Conservation (phyloP, 1,139 yeast genomes). For the Geotrichum macrosporum region DNA sequence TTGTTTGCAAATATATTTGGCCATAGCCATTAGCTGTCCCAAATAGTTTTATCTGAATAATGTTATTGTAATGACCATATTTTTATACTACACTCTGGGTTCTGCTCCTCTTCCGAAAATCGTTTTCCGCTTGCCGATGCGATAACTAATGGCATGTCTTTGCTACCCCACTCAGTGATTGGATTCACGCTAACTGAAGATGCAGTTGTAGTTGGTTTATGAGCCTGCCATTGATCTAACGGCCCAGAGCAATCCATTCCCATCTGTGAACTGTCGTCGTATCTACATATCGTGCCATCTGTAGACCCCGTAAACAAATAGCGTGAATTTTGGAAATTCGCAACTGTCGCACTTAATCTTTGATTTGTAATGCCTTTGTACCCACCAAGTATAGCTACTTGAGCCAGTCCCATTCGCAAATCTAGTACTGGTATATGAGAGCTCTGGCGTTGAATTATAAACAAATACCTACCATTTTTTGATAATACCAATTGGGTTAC, state of each 20-base stretch:
- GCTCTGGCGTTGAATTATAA: slow-evolving; percentile 30
- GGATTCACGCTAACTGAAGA: slow-evolving; percentile 29
- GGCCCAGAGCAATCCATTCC: slow-evolving; percentile 25
- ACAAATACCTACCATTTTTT: slow-evolving; percentile 31
- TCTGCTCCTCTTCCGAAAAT: slow-evolving; percentile 11
- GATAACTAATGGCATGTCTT: slow-evolving; percentile 3
- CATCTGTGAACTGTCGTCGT: slow-evolving; percentile 29
- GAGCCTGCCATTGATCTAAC: slow-evolving; percentile 19
- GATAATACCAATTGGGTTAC: slow-evolving; percentile 35
- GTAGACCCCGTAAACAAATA: slow-evolving; percentile 30
- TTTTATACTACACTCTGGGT: slow-evolving; percentile 21
- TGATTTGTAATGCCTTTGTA: slow-evolving; percentile 30
- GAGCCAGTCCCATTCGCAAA: slow-evolving; percentile 32
- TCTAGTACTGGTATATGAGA: slow-evolving; percentile 32
- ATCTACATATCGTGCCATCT: slow-evolving; percentile 30
- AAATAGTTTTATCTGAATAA: slow-evolving; percentile 12
- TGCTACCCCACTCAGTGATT: slow-evolving; percentile 15
- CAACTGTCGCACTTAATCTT: slow-evolving; percentile 28
- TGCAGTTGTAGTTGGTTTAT: slow-evolving; percentile 18
- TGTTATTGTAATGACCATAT: slow-evolving; percentile 30
- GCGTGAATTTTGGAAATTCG: slow-evolving; percentile 14
- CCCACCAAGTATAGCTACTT: slow-evolving; percentile 22
- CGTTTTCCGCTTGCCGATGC: slow-evolving; percentile 15
- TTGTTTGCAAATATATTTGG: slow-evolving; percentile 25
- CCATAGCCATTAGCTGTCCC: slow-evolving; percentile 14